A percentile compares a stretch with the other conserved stretches of the same genome.
Evolutionary conservation across 192 early-diverging fungal species (phyloP).

Genomic region (Backusella westeae): DNA sequence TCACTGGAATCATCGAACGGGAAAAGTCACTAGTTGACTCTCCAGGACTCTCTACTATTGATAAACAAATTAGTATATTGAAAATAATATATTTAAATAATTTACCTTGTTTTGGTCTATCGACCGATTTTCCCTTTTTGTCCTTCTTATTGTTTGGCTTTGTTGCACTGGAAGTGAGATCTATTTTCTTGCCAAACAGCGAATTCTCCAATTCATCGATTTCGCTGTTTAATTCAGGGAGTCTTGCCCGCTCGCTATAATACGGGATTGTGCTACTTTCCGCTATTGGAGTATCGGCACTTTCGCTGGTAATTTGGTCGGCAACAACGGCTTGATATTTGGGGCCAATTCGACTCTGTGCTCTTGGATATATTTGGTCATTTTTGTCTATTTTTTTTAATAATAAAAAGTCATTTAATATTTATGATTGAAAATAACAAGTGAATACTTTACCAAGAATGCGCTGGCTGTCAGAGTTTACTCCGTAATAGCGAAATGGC

Average conservation of each 20-base stretch:
- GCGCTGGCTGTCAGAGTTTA: conserved; percentile 72
- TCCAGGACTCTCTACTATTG: neutral
- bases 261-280: neutral
- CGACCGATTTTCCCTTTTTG: neutral
- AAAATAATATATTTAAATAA: neutral
- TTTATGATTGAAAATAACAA: neutral
- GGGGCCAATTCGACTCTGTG: conserved; percentile 75
- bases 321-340: conserved; percentile 79
- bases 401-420: neutral
- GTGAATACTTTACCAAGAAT: conserved; percentile 47
- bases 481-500: conserved; percentile 90
- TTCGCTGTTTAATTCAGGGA: too few species aligned
- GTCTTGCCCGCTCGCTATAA: too few species aligned
- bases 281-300: neutral
- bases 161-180: neutral
- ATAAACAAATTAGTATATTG: neutral
- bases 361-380: conserved; percentile 77
- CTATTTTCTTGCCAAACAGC: neutral
- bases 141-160: neutral
- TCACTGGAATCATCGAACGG: neutral
- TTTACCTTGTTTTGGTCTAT: neutral
- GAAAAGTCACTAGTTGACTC: neutral
- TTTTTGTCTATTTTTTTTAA: conserved; percentile 49
- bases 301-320: conserved; percentile 24
- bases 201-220: too few species aligned